phyloP scores from a whole-genome alignment of 2,329 filamentous ascomycete genomes.

The Colletotrichum coccodes region DNA sequence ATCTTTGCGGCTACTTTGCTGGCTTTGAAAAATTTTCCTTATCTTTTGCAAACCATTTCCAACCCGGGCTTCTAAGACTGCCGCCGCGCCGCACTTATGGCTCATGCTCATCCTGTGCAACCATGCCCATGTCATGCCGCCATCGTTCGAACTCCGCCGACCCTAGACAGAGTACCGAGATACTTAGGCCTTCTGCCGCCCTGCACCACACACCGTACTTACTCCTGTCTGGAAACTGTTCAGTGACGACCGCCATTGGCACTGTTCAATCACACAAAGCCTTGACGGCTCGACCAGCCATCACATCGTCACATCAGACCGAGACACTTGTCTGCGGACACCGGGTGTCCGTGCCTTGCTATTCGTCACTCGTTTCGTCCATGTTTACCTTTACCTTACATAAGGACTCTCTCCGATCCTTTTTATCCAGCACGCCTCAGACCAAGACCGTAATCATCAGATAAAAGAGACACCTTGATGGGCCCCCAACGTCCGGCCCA shows the following conservation, averaged over 20 bases:
- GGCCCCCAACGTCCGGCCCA: background rate
- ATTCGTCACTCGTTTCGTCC: no score
- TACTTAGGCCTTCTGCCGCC: background rate
- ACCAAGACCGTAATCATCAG: background rate
- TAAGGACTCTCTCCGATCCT: background rate
- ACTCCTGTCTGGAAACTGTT: conserved; percentile 8
- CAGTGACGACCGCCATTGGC: background rate
- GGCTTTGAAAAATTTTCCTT: conserved; percentile 34
- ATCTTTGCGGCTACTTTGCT: conserved; percentile 3
- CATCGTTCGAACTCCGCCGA: background rate
- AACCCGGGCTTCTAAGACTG: background rate
- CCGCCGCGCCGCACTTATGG: background rate
- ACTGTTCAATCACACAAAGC: background rate
- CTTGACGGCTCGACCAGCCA: background rate
- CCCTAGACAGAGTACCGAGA: background rate
- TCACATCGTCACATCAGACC: conserved; percentile 19
- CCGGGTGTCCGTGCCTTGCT: background rate
- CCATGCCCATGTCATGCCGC: background rate
- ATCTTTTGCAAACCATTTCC: conserved; percentile 29
- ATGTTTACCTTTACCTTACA: no score
- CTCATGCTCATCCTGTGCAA: background rate
- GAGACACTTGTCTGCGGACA: background rate
- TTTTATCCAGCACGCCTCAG: background rate
- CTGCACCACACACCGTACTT: background rate
- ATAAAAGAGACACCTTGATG: conserved; percentile 25